Evolutionary conservation across 2,329 filamentous ascomycete genomes (phyloP).

Genomic region (Xylariaceae sp.): DNA sequence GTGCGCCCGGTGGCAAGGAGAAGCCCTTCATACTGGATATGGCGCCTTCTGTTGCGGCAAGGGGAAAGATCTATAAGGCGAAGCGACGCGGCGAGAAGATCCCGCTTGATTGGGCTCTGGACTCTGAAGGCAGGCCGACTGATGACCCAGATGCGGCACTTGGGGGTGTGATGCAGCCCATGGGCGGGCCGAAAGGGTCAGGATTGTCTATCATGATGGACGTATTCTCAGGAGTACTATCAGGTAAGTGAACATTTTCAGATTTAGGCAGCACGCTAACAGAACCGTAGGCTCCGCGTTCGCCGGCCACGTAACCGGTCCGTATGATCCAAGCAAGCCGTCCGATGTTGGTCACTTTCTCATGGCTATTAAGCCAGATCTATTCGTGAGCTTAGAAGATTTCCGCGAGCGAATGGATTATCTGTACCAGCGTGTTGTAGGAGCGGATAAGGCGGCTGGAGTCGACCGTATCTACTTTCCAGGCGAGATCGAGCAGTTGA

Average conservation of each 20-base stretch:
- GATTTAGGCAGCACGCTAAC: neutral
- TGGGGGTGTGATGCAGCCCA: slow-evolving; percentile 81
- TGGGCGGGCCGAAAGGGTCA: slow-evolving; percentile 85
- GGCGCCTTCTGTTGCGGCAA: slow-evolving; percentile 72
- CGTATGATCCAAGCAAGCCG: slow-evolving; percentile 73
- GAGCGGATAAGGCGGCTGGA: slow-evolving; percentile 59
- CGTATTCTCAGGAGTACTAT: slow-evolving; percentile 81
- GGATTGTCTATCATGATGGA: slow-evolving; percentile 86
- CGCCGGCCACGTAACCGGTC: slow-evolving; percentile 76
- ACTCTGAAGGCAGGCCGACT: slow-evolving; percentile 71
- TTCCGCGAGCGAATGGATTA: slow-evolving; percentile 69
- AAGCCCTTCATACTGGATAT: slow-evolving; percentile 77
- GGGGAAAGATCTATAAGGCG: slow-evolving; percentile 78
- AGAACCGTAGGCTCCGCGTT: slow-evolving; percentile 69
- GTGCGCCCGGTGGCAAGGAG: slow-evolving; percentile 68
- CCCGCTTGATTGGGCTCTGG: slow-evolving; percentile 77
- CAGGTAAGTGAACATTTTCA: slow-evolving; percentile 41
- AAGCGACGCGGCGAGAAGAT: slow-evolving; percentile 71
- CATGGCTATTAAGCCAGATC: slow-evolving; percentile 74
- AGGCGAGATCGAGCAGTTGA: slow-evolving; percentile 66
- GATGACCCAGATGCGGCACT: slow-evolving; percentile 75
- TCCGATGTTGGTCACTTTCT: slow-evolving; percentile 79
- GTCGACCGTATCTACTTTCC: slow-evolving; percentile 67
- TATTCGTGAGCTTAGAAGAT: slow-evolving; percentile 74
- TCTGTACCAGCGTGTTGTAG: slow-evolving; percentile 60